A percentile compares a stretch with the other conserved stretches of the same genome.
These are phyloP conservation scores for Lasiosphaeria ovina DNA, from an alignment of 495 filamentous ascomycete genomes.

Conservation along the genomic window DNA sequence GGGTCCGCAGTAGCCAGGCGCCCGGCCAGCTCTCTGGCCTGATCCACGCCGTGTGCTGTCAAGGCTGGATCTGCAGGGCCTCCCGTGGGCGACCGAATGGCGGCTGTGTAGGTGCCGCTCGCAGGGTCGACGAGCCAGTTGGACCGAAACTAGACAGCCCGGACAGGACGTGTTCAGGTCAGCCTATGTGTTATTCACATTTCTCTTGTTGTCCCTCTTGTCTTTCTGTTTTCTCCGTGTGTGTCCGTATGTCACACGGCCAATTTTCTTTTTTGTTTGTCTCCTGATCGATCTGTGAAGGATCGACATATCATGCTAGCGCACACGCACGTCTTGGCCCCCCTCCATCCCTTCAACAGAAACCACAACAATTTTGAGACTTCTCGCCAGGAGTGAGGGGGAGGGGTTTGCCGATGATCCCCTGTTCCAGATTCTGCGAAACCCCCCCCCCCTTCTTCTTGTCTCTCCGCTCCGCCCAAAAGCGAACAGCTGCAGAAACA, in stretches of 20 bases:
- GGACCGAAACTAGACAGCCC: constrained; percentile 68
- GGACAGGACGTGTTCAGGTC: not conserved
- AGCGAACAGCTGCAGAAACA: not conserved
- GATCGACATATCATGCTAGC: too few relatives aligned
- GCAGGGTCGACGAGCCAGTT: constrained; percentile 79
- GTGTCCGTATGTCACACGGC: too few relatives aligned
- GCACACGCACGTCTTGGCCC: too few relatives aligned
- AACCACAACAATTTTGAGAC: too few relatives aligned
- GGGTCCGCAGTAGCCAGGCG: constrained; percentile 62
- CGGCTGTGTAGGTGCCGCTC: constrained; percentile 69
- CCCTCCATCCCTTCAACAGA: too few relatives aligned
- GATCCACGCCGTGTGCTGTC: constrained; percentile 77
- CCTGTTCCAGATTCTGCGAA: too few relatives aligned
- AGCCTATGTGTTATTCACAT: constrained; percentile 5
- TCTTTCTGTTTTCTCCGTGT: not conserved
- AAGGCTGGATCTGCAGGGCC: constrained; percentile 85
- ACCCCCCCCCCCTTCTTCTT: too few relatives aligned
- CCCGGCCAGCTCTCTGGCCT: constrained; percentile 73
- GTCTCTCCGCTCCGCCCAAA: too few relatives aligned
- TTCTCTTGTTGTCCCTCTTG: not conserved
- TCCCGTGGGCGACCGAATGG: constrained; percentile 74
- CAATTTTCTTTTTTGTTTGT: too few relatives aligned
- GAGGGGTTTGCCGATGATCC: too few relatives aligned
- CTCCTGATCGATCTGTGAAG: too few relatives aligned
- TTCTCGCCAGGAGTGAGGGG: too few relatives aligned